Evolutionary conservation across 1,284 basidiomycete species (phyloP).

Genomic region (Melampsora americana): DNA sequence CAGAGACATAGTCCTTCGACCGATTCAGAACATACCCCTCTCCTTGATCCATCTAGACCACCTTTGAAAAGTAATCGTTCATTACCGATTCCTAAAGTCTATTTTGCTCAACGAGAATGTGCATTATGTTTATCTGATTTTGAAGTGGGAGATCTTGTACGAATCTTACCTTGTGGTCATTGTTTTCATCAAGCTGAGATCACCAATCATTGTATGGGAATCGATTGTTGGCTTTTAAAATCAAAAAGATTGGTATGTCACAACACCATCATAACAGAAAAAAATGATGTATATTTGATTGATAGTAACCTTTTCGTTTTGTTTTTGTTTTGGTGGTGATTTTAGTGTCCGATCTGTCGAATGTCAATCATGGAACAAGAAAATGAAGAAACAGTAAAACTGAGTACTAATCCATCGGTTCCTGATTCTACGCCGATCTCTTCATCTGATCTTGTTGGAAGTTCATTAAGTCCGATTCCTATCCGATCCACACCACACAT

Average conservation of each 20-base stretch:
- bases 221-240: conserved; percentile 82
- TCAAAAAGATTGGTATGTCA: conserved; percentile 78
- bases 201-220: conserved; percentile 24
- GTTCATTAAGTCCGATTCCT: no score
- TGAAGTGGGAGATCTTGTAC: conserved; percentile 74
- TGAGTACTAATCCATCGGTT: no score
- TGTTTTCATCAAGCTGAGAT: conserved; percentile 77
- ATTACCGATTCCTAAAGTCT: conserved; percentile 11
- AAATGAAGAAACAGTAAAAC: no score
- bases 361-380: conserved; percentile 22
- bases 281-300: no score
- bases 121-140: conserved; percentile 85
- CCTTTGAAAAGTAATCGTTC: conserved; percentile 17
- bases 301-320: no score
- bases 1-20: conserved; percentile 46
- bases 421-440: no score
- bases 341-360: conserved; percentile 81
- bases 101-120: conserved; percentile 62
- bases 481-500: no score
- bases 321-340: no score
- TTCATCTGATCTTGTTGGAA: no score
- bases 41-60: neutral
- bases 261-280: no score
- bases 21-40: conserved; percentile 20
- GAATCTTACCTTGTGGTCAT: conserved; percentile 84